Evolutionary conservation across 257 asterid species (phyloP), one percentile per base, ranked within the genome.

Genomic region (Gardenia jasminoides): DNA sequence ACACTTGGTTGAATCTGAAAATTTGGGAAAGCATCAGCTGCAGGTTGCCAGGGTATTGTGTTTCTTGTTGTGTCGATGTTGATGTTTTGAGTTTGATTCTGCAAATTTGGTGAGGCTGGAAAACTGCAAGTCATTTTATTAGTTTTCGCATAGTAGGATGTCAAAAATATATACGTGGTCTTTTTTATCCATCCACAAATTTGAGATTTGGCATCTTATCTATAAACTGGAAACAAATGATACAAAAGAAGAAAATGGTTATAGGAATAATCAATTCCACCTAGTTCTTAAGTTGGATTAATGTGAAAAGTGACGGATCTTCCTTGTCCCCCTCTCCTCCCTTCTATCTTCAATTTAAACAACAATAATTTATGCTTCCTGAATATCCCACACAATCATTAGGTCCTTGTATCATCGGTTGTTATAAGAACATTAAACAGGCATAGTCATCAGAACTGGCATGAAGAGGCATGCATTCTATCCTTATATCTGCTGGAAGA

Each of bases 81-180:
- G 22, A 82, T 30, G 82, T 72, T 76, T 28, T 76, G 77, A 39
- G 78, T 70, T 1, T 79, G 93, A 56, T 30, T 79, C 0, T 81
- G 75, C 36, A 84, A 66, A 75, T 52, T 82, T 33, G 81, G 68
- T 9, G 67, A 64, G 28, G 82, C 76, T 56, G 78, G 87, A 65
- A 79, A 64, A 71, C 97, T 92, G 92, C 89, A 86, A 36, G 22
- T 68, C n/a, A 72, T 66, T n/a, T 50, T 17, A 54, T 30, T 13
- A 77, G 62, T 47, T 58, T 15, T 59, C 58, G 67, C 66, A 26
- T 20, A 33, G 54, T 33, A 6, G 13, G 43, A 54, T 46, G n/a
- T 54, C 24, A 71, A 46, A 3, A 44, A 1, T 22, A 5, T 4
- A 70, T 44, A 24, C 3, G 1, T 24, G 4, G 0, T 70, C 73